Evolutionary conservation across 768 basidiomycete species (phyloP).

Genomic region (Atractiella rhizophila): DNA sequence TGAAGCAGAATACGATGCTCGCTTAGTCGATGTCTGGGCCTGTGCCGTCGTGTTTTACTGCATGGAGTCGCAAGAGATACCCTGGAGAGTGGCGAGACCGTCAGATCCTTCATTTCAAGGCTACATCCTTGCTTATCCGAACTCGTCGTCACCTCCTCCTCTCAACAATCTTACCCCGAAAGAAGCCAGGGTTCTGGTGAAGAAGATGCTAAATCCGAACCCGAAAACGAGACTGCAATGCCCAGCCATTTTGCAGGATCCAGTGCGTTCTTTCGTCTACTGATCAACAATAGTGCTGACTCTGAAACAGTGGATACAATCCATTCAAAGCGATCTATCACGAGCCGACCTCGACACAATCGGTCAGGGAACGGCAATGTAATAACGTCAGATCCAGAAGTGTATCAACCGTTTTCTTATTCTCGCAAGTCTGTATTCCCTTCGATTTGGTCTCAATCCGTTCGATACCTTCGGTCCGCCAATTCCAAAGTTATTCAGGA

Average conservation of each 20-base stretch:
- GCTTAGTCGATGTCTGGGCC: constrained; percentile 93
- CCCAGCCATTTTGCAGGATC: constrained; percentile 40
- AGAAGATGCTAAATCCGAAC: constrained; percentile 88
- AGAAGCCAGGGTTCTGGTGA: constrained; percentile 52
- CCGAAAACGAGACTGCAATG: constrained; percentile 48
- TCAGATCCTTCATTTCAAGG: constrained; percentile 55
- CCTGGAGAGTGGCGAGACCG: constrained; percentile 81
- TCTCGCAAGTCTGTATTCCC: too few relatives aligned
- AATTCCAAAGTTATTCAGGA: too few relatives aligned
- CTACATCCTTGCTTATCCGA: constrained; percentile 30
- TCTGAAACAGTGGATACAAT: too few relatives aligned
- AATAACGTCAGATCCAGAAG: too few relatives aligned
- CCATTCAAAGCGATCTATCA: too few relatives aligned
- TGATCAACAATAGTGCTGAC: too few relatives aligned
- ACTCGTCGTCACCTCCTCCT: constrained; percentile 12
- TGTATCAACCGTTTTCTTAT: too few relatives aligned
- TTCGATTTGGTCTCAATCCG: too few relatives aligned
- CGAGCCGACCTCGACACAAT: too few relatives aligned
- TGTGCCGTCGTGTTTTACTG: constrained; percentile 95
- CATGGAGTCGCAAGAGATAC: constrained; percentile 81
- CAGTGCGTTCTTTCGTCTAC: too few relatives aligned
- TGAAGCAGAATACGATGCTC: constrained; percentile 73
- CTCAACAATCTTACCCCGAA: constrained; percentile 67
- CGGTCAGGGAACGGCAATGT: too few relatives aligned
- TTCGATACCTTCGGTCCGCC: too few relatives aligned